Evolutionary conservation across 2,329 filamentous ascomycete species (phyloP).

Genomic region (Elsinoe ampelina): DNA sequence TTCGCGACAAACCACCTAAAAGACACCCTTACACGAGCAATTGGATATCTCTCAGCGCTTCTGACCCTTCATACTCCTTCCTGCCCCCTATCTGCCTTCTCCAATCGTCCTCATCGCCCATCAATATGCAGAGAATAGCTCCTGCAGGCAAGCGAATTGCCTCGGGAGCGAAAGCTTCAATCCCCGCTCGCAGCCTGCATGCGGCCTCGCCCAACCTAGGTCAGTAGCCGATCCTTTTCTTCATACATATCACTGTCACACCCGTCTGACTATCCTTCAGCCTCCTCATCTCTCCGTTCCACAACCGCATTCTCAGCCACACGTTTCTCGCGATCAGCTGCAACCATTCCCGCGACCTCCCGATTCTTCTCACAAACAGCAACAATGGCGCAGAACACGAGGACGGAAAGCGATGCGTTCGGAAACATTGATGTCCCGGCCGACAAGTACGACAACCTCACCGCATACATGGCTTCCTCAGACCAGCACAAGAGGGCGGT

Average conservation of each 20-base stretch:
- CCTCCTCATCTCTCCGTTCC: neutral
- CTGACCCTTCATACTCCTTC: neutral
- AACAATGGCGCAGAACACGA: slow-evolving; percentile 39
- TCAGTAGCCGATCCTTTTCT: slow-evolving; percentile 5
- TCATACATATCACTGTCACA: neutral
- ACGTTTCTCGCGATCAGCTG: neutral
- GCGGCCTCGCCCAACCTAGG: neutral
- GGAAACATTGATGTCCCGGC: slow-evolving; percentile 85
- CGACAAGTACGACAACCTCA: slow-evolving; percentile 50
- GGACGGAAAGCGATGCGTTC: slow-evolving; percentile 95
- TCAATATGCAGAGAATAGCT: slow-evolving; percentile 4
- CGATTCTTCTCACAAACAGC: slow-evolving; percentile 7
- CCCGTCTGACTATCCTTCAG: neutral
- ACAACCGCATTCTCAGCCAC: neutral
- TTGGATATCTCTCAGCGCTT: neutral
- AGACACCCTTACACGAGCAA: neutral
- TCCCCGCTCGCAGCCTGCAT: slow-evolving; percentile 11
- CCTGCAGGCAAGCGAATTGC: slow-evolving; percentile 7
- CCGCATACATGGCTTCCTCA: neutral
- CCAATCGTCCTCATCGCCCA: neutral
- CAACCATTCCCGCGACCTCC: neutral
- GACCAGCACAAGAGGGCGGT: no score
- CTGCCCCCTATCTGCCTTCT: neutral
- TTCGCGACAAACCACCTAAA: neutral
- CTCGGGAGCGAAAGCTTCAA: slow-evolving; percentile 13